A percentile compares a stretch with the other conserved stretches of the same genome.
These are phyloP conservation scores for Thielaviopsis punctulata DNA, from an alignment of 2,329 filamentous ascomycete species.

Conservation along the genomic window DNA sequence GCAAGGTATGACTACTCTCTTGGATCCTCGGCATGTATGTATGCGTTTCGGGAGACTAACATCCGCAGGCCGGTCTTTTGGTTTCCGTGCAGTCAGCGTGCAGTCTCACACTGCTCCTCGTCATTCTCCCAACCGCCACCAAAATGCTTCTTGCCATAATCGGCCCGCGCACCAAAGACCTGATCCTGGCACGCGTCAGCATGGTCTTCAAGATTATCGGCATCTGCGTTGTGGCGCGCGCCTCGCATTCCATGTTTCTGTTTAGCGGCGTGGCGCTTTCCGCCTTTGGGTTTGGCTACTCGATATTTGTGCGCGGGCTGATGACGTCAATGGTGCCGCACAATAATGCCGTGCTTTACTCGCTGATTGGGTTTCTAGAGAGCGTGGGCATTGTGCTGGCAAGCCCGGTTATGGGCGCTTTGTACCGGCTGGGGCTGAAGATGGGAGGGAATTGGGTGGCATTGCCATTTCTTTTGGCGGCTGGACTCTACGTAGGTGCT, in stretches of 20 bases:
- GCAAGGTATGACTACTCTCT: slow-evolving; percentile 2
- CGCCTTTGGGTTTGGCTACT: slow-evolving; percentile 11
- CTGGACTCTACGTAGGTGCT: slow-evolving; percentile 9
- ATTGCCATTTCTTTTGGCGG: slow-evolving; percentile 12
- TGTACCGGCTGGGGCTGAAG: slow-evolving; percentile 12
- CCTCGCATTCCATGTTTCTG: slow-evolving; percentile 5
- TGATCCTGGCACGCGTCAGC: slow-evolving; percentile 12
- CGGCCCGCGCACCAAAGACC: slow-evolving; percentile 7
- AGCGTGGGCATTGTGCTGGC: slow-evolving; percentile 12
- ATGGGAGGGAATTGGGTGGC: slow-evolving; percentile 12
- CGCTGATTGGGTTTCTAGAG: slow-evolving; percentile 13
- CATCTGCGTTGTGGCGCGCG: slow-evolving; percentile 9
- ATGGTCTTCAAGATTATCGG: slow-evolving; percentile 13
- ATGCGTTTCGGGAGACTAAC: background rate
- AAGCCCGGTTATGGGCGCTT: slow-evolving; percentile 12
- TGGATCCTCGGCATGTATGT: background rate
- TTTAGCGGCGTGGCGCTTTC: slow-evolving; percentile 9
- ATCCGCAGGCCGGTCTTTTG: slow-evolving; percentile 3
- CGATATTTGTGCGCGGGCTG: slow-evolving; percentile 12
- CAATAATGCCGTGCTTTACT: slow-evolving; percentile 13
- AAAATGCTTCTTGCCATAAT: slow-evolving; percentile 1
- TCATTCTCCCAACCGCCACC: slow-evolving; percentile 5
- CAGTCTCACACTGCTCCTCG: slow-evolving; percentile 6
- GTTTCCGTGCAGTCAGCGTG: slow-evolving; percentile 9
- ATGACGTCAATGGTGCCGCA: slow-evolving; percentile 13